Percentiles rank a stretch among this genome's conserved stretches.
Evolutionary conservation across 2,329 filamentous ascomycete species (phyloP).

Genomic region (Colletotrichum sp.): DNA sequence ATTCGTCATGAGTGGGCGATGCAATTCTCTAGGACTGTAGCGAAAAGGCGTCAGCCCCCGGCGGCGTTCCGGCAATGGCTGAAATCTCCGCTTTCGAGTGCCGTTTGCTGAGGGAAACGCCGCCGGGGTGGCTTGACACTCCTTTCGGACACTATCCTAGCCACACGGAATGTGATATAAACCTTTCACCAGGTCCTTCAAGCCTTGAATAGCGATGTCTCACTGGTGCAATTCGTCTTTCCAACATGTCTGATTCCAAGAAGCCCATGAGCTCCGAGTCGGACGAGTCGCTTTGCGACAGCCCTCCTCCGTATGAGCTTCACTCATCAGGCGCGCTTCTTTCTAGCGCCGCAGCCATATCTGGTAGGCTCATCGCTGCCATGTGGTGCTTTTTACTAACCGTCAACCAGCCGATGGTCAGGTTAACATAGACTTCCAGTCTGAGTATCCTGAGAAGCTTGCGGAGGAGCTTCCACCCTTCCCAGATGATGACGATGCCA

Average conservation of each 20-base stretch:
- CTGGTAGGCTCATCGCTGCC: background rate
- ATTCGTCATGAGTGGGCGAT: background rate
- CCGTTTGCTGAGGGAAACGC: background rate
- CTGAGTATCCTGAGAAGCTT: background rate
- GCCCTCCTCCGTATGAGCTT: background rate
- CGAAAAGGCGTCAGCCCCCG: background rate
- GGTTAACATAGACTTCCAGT: background rate
- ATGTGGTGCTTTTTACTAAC: background rate
- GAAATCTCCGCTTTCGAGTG: background rate
- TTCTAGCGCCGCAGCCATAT: background rate
- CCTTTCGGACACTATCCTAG: rapidly evolving
- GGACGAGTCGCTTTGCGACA: background rate
- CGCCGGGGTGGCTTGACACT: background rate
- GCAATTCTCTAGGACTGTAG: background rate
- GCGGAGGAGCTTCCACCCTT: background rate
- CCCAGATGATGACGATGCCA: background rate
- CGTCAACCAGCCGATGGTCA: background rate
- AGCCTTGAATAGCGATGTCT: rapidly evolving
- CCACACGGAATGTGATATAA: background rate
- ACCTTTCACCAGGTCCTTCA: background rate
- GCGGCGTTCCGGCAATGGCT: background rate
- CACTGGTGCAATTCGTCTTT: background rate
- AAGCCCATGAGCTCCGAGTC: background rate
- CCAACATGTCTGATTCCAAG: background rate
- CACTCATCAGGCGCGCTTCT: constrained; percentile 4